Evolutionary conservation across 2,329 filamentous ascomycete species (phyloP).

Genomic region (Polytolypa hystricis): DNA sequence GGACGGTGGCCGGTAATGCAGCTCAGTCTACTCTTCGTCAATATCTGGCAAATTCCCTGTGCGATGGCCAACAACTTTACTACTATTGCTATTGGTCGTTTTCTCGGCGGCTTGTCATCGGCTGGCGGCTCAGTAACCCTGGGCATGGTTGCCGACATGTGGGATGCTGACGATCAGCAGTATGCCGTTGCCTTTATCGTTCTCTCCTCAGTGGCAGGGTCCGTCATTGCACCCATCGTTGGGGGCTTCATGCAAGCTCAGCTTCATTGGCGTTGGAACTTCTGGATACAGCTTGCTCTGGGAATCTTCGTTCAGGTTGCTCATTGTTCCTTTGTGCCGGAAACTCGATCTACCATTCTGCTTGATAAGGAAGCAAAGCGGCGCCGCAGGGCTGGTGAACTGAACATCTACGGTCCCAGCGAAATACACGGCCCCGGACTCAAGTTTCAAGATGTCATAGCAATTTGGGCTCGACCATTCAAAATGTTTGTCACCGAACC

Average conservation of each 20-base stretch:
- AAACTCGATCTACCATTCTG: slow-evolving; percentile 48
- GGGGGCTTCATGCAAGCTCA: slow-evolving; percentile 43
- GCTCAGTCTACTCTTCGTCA: slow-evolving; percentile 60
- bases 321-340: slow-evolving; percentile 41
- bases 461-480: slow-evolving; percentile 51
- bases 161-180: slow-evolving; percentile 45
- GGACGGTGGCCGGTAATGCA: slow-evolving; percentile 67
- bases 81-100: slow-evolving; percentile 56
- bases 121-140: slow-evolving; percentile 55
- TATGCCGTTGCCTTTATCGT: slow-evolving; percentile 52
- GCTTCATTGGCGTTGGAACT: slow-evolving; percentile 47
- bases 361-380: slow-evolving; percentile 48
- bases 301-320: slow-evolving; percentile 42
- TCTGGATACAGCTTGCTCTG: slow-evolving; percentile 52
- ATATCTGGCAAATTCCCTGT: slow-evolving; percentile 63
- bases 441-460: slow-evolving; percentile 43
- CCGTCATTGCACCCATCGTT: slow-evolving; percentile 36
- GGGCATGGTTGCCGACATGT: slow-evolving; percentile 55
- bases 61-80: slow-evolving; percentile 61
- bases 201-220: slow-evolving; percentile 45
- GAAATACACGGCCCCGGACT: slow-evolving; percentile 53
- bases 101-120: slow-evolving; percentile 51
- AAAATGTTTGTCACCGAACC: slow-evolving; percentile 54
- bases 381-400: slow-evolving; percentile 42
- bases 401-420: slow-evolving; percentile 59